phyloP scores from a whole-genome alignment of 2,329 filamentous ascomycete genomes.

The Verticillium nonalfalfae region DNA sequence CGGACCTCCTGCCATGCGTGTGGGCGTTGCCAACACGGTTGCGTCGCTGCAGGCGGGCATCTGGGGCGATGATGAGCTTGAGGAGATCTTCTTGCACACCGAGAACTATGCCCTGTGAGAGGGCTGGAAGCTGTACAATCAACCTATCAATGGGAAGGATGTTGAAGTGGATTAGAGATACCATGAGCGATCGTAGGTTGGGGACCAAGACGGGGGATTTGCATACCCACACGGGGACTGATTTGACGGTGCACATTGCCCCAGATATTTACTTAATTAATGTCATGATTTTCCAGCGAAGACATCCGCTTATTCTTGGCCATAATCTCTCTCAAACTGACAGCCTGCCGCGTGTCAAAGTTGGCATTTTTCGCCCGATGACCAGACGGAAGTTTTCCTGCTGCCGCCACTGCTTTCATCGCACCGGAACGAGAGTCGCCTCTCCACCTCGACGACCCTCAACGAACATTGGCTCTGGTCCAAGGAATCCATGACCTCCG shows the following conservation, averaged over 20 bases:
- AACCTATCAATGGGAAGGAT: not conserved
- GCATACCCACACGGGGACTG: not conserved
- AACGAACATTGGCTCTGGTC: not conserved
- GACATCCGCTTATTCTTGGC: no score
- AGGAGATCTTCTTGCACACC: constrained; percentile 90
- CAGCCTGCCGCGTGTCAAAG: no score
- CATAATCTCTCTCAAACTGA: no score
- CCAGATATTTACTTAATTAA: not conserved
- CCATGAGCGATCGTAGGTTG: constrained; percentile 1
- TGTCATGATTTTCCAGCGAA: not conserved
- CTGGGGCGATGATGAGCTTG: constrained; percentile 68
- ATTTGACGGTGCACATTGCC: not conserved
- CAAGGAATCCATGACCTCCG: not conserved
- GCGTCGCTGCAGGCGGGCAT: constrained; percentile 78
- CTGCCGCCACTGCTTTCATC: not conserved
- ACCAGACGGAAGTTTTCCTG: no score
- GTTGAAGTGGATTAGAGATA: not conserved
- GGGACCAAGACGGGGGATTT: not conserved
- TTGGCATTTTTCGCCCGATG: no score
- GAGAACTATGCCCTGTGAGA: constrained; percentile 83
- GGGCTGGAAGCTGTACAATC: not conserved
- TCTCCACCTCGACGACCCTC: not conserved
- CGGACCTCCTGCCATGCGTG: constrained; percentile 78
- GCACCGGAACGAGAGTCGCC: not conserved
- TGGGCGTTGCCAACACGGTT: constrained; percentile 81